A percentile compares a stretch with the other conserved stretches of the same genome.
phyloP scores from a whole-genome alignment of 1,284 basidiomycete species.

The Melampsora occidentalis region DNA sequence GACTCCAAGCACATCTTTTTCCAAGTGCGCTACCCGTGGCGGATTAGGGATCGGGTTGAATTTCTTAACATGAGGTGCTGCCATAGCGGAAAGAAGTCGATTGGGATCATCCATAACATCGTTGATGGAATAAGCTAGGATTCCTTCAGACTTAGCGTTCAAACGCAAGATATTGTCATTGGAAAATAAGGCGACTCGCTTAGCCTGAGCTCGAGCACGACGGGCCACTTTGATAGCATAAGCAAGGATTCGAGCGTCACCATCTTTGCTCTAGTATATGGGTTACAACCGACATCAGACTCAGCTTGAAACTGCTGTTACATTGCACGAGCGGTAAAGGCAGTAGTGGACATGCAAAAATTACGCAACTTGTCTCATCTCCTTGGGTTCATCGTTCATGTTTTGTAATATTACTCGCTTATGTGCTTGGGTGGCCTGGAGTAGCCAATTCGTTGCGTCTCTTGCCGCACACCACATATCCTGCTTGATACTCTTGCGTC shows the following conservation, averaged over 20 bases:
- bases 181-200: constrained; percentile 16
- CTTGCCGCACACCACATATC: constrained; percentile 10
- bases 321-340: too few relatives aligned
- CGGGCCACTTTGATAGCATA: constrained; percentile 9
- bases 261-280: constrained; percentile 5
- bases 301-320: too few relatives aligned
- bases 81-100: too few relatives aligned
- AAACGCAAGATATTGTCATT: constrained; percentile 33
- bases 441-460: constrained; percentile 25
- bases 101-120: too few relatives aligned
- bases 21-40: too few relatives aligned
- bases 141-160: constrained; percentile 24
- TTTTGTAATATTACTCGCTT: not conserved
- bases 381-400: too few relatives aligned
- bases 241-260: constrained; percentile 22
- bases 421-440: not conserved
- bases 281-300: not conserved
- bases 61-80: too few relatives aligned
- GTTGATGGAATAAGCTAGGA: not conserved
- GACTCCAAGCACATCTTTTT: too few relatives aligned
- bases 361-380: too few relatives aligned
- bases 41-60: too few relatives aligned
- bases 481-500: not conserved
- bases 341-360: too few relatives aligned
- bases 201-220: not conserved